A percentile compares a stretch with the other conserved stretches of the same genome.
These are phyloP conservation scores for Chrysopogon serrulatus DNA, from an alignment of 176 grass and related monocot species.

Conservation along the genomic window DNA sequence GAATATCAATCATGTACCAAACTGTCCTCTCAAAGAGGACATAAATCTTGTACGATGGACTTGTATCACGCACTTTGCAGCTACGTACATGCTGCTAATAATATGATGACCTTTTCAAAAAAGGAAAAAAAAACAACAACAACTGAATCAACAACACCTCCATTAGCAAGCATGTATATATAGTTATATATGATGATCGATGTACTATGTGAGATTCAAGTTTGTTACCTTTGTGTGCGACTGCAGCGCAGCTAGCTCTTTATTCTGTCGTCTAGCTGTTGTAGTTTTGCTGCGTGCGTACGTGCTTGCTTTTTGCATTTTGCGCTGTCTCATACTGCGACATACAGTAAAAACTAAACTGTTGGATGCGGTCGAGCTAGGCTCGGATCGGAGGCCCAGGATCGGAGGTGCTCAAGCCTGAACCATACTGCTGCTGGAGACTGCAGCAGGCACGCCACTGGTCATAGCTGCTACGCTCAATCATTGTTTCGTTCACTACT, in stretches of 20 bases:
- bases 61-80: no score
- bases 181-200: no score
- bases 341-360: background rate
- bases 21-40: no score
- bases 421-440: background rate
- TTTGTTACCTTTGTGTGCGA: background rate
- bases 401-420: background rate
- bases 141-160: no score
- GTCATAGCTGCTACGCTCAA: background rate
- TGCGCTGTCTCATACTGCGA: background rate
- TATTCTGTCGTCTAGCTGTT: background rate
- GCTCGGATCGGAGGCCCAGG: no score
- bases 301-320: background rate
- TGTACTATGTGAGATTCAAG: background rate
- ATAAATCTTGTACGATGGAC: no score
- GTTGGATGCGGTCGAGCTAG: background rate
- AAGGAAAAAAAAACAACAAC: no score
- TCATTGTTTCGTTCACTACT: background rate
- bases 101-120: no score
- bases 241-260: background rate
- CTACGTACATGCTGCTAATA: no score
- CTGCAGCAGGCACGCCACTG: background rate
- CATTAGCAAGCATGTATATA: no score
- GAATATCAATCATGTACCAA: no score
- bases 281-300: constrained; percentile 16